Conservation (phyloP, 441 rosid genomes). For the Capsella rubella region DNA sequence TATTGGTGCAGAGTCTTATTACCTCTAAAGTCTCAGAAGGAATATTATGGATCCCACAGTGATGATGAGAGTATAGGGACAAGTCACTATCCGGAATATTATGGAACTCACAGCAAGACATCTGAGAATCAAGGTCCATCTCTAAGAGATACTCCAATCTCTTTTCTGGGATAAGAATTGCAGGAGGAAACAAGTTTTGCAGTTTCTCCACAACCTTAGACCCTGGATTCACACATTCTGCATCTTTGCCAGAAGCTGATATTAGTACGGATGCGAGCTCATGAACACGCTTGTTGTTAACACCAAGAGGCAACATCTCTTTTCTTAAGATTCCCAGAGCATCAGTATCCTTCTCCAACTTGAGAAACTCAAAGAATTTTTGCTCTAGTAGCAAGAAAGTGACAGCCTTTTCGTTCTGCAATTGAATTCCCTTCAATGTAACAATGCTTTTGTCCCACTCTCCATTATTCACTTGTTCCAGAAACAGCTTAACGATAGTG, state of each 20-base stretch:
- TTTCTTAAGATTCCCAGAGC: slow-evolving; percentile 51
- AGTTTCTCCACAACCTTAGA: slow-evolving; percentile 50
- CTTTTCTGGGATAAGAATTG: slow-evolving; percentile 51
- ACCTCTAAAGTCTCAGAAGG: slow-evolving; percentile 56
- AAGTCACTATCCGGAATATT: slow-evolving; percentile 50
- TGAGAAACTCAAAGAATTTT: slow-evolving; percentile 56
- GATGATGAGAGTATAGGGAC: slow-evolving; percentile 52
- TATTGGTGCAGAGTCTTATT: slow-evolving; percentile 35
- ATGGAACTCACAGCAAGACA: slow-evolving; percentile 48
- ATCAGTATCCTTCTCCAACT: slow-evolving; percentile 40
- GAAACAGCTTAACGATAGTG: slow-evolving; percentile 46
- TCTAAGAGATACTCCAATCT: slow-evolving; percentile 55
- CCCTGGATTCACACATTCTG: slow-evolving; percentile 45
- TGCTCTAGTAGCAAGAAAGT: slow-evolving; percentile 57
- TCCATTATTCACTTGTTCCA: slow-evolving; percentile 52
- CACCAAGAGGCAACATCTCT: slow-evolving; percentile 55
- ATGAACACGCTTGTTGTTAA: slow-evolving; percentile 50
- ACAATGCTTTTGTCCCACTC: slow-evolving; percentile 59
- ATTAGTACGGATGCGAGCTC: slow-evolving; percentile 52
- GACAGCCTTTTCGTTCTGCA: slow-evolving; percentile 47
- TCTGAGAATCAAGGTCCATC: slow-evolving; percentile 46
- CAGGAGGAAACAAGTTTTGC: slow-evolving; percentile 56
- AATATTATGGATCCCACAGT: slow-evolving; percentile 50
- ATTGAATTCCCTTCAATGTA: slow-evolving; percentile 45
- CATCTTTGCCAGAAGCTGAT: slow-evolving; percentile 34